A percentile compares a stretch with the other conserved stretches of the same genome.
These are phyloP conservation scores for Heracleum sosnowskyi DNA, from an alignment of 129 eudicot species.

Conservation along the genomic window DNA sequence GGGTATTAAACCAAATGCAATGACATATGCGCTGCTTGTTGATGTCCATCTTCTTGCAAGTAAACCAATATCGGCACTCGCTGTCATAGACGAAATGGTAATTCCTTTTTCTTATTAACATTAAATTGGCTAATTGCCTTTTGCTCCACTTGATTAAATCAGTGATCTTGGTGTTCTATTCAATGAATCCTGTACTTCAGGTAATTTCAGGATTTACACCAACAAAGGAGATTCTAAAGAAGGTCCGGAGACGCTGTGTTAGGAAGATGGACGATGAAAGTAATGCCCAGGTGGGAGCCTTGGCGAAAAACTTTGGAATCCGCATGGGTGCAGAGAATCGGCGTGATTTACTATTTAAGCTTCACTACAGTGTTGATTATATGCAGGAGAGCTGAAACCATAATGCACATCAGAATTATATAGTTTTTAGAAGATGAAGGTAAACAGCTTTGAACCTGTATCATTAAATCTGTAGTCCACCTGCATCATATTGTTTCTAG, in stretches of 20 bases:
- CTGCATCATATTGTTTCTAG: neutral
- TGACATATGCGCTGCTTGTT: constrained; percentile 59
- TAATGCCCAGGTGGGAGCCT: constrained; percentile 34
- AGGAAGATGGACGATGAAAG: constrained; percentile 71
- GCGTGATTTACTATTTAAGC: constrained; percentile 54
- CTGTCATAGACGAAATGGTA: constrained; percentile 68
- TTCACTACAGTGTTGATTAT: constrained; percentile 43
- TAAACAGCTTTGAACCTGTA: constrained; percentile 13
- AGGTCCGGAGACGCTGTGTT: constrained; percentile 65
- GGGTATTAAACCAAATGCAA: constrained; percentile 74
- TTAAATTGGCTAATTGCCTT: neutral
- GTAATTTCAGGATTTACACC: constrained; percentile 65
- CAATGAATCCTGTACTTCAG: constrained; percentile 27
- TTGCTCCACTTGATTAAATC: neutral
- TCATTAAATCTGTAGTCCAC: neutral
- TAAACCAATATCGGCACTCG: constrained; percentile 65
- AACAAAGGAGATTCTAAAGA: constrained; percentile 59
- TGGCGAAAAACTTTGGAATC: constrained; percentile 46
- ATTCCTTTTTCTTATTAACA: constrained; percentile 4
- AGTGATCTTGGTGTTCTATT: constrained; percentile 8
- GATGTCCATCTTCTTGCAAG: constrained; percentile 77
- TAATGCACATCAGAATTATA: constrained; percentile 12
- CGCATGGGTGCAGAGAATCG: constrained; percentile 67
- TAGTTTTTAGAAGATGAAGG: constrained; percentile 7
- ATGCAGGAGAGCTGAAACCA: constrained; percentile 23